Evolutionary conservation across 192 early-diverging fungal genomes (phyloP).

Genomic region (Backusella tarrabulga): DNA sequence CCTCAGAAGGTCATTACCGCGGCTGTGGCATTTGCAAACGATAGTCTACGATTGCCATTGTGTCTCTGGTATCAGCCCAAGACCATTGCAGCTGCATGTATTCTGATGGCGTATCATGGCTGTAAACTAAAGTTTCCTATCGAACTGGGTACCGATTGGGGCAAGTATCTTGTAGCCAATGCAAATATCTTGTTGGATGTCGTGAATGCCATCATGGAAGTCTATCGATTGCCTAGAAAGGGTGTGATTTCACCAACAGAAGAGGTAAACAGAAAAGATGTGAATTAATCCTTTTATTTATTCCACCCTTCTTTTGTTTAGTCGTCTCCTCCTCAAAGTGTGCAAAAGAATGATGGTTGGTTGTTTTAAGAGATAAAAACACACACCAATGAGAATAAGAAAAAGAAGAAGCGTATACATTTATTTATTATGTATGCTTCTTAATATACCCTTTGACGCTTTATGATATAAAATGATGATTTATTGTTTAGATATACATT

Average conservation of each 20-base stretch:
- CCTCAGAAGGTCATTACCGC: neutral
- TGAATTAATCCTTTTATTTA: neutral
- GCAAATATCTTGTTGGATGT: neutral
- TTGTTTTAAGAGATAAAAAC: neutral
- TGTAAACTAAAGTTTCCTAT: neutral
- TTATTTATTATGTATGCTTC: neutral
- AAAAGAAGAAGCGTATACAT: neutral
- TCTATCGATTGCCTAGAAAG: neutral
- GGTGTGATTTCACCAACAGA: neutral
- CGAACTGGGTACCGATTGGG: neutral
- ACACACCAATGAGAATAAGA: neutral
- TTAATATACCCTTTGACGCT: neutral
- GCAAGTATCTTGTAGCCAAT: neutral
- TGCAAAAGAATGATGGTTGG: neutral
- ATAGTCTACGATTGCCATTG: neutral
- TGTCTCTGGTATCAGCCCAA: neutral
- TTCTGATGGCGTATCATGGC: neutral
- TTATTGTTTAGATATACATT: constrained; percentile 8
- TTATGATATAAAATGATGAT: neutral
- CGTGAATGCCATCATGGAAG: neutral
- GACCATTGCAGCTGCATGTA: neutral
- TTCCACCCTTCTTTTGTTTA: neutral
- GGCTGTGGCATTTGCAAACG: neutral
- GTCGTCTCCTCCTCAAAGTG: neutral
- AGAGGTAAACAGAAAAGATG: neutral